Evolutionary conservation across 768 basidiomycete species (phyloP).

Genomic region (Udeniomyces megalosporus): DNA sequence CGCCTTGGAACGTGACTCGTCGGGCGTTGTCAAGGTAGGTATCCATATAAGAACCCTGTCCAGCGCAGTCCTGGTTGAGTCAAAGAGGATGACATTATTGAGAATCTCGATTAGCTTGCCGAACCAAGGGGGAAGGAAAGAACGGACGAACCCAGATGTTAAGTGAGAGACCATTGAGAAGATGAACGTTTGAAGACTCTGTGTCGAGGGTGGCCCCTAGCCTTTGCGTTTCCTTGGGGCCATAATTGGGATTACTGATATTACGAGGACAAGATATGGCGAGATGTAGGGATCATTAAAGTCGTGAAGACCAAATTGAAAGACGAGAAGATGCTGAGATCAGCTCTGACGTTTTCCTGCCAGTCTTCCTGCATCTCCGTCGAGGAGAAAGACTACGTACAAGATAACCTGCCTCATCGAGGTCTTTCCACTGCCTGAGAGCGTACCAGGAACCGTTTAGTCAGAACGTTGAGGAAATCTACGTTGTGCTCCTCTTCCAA

Average conservation of each 20-base stretch:
- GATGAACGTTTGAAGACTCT: slow-evolving; percentile 91
- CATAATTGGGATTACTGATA: slow-evolving; percentile 49
- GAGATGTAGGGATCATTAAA: slow-evolving; percentile 6
- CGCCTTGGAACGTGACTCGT: slow-evolving; percentile 88
- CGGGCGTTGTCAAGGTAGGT: slow-evolving; percentile 83
- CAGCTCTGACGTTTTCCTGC: neutral
- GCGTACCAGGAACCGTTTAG: neutral
- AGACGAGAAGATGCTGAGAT: neutral
- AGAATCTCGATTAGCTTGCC: neutral
- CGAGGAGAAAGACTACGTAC: slow-evolving; percentile 38
- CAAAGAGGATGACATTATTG: slow-evolving; percentile 41
- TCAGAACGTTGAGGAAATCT: neutral
- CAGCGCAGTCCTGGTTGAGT: slow-evolving; percentile 95
- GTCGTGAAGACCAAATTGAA: neutral
- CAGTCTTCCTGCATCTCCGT: too few relatives aligned
- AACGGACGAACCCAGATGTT: slow-evolving; percentile 22
- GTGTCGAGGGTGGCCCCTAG: slow-evolving; percentile 96
- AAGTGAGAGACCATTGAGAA: slow-evolving; percentile 89
- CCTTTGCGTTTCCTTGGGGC: slow-evolving; percentile 74
- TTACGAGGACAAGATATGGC: slow-evolving; percentile 14
- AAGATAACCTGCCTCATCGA: slow-evolving; percentile 99
- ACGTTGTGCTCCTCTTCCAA: too few relatives aligned
- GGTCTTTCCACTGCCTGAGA: slow-evolving; percentile 42
- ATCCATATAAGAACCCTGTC: slow-evolving; percentile 96
- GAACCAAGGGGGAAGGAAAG: neutral